phyloP scores from a whole-genome alignment of 129 eudicot species.

The Apium graveolens region DNA sequence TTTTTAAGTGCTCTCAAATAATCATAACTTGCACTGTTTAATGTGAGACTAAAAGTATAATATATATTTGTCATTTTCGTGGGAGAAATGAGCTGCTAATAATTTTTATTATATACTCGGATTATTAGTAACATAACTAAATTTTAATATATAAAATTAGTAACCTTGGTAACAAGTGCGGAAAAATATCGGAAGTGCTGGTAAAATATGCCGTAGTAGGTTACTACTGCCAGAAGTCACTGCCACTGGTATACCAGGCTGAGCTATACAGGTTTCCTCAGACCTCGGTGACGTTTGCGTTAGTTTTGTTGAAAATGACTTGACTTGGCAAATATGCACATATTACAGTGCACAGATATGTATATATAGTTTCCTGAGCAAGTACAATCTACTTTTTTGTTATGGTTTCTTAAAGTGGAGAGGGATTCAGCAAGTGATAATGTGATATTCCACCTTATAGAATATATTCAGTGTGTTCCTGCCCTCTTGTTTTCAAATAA shows the following conservation, averaged over 20 bases:
- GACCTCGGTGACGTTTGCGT: neutral
- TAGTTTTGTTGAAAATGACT: neutral
- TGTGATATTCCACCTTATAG: neutral
- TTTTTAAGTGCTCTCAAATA: neutral
- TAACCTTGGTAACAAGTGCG: too few relatives aligned
- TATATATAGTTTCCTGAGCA: neutral
- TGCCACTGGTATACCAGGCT: neutral
- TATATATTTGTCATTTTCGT: neutral
- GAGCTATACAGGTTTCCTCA: neutral
- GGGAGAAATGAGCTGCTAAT: neutral
- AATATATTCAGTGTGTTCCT: neutral
- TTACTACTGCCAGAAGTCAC: too few relatives aligned
- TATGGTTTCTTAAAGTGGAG: neutral
- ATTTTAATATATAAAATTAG: neutral
- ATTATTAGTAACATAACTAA: neutral
- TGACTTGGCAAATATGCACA: neutral
- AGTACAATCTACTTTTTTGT: neutral
- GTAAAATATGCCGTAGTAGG: neutral
- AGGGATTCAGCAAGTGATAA: slow-evolving; percentile 2
- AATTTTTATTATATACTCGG: too few relatives aligned
- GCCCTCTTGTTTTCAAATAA: neutral
- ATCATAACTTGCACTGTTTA: neutral
- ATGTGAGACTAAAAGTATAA: too few relatives aligned
- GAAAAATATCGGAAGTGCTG: neutral
- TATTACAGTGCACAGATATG: neutral